phyloP scores from a whole-genome alignment of 2,329 filamentous ascomycete genomes.

The Cryphonectria japonica region DNA sequence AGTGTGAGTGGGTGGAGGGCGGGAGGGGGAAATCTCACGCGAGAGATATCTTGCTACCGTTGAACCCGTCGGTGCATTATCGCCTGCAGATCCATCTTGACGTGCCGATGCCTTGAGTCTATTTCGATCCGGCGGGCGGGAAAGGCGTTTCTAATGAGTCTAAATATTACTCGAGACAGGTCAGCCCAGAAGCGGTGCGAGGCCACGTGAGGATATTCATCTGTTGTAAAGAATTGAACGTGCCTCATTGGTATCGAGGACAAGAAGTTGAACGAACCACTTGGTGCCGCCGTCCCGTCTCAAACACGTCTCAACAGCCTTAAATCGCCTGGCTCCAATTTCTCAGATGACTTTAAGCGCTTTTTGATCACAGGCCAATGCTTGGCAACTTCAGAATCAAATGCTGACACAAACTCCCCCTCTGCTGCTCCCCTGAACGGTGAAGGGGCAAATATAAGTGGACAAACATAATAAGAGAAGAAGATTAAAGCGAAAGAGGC shows the following conservation, averaged over 20 bases:
- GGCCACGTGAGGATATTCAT: background rate
- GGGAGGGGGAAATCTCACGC: background rate
- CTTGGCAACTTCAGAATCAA: background rate
- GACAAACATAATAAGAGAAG: background rate
- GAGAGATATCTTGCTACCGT: background rate
- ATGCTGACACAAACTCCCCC: background rate
- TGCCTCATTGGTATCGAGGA: background rate
- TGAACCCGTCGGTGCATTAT: background rate
- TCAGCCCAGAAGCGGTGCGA: background rate
- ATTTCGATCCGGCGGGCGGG: background rate
- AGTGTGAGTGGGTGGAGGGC: background rate
- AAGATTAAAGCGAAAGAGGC: background rate
- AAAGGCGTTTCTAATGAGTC: background rate
- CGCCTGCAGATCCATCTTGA: background rate
- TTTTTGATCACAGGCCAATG: background rate
- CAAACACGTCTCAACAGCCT: constrained; percentile 4
- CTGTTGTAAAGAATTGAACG: background rate
- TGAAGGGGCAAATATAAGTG: background rate
- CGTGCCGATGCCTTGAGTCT: constrained; percentile 1
- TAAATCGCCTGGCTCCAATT: background rate
- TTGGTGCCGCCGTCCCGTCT: background rate
- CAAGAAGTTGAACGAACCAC: background rate
- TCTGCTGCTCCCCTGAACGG: background rate
- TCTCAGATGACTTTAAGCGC: background rate
- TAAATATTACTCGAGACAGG: background rate